These are phyloP conservation scores for Aspergillus sp. DNA, from an alignment of 2,329 filamentous ascomycete genomes.

Conservation along the genomic window DNA sequence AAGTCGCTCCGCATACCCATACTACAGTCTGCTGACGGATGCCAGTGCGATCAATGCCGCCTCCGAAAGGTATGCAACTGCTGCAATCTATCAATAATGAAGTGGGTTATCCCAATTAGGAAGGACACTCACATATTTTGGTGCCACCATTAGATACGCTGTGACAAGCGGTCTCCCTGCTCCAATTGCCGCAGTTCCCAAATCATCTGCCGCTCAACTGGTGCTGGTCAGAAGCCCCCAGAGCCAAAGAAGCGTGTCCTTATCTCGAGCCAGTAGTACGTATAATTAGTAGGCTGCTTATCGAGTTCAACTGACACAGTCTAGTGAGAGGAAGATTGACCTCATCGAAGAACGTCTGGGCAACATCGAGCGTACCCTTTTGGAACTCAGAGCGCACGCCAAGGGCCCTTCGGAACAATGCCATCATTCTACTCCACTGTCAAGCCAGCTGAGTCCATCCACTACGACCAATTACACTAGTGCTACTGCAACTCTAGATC, in stretches of 20 bases:
- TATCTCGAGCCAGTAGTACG: constrained; percentile 47
- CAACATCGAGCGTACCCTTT: constrained; percentile 47
- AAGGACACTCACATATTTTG: constrained; percentile 1
- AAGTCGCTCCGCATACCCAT: constrained; percentile 2
- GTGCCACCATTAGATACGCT: constrained; percentile 37
- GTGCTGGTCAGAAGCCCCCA: constrained; percentile 34
- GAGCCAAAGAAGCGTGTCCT: constrained; percentile 44
- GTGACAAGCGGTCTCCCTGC: constrained; percentile 45
- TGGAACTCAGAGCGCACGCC: constrained; percentile 23
- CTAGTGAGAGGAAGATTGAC: constrained; percentile 56
- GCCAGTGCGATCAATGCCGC: constrained; percentile 40
- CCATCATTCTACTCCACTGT: constrained; percentile 16
- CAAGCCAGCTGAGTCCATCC: constrained; percentile 15
- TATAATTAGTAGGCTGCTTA: neutral
- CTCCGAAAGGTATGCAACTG: constrained; percentile 32
- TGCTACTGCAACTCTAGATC: constrained; percentile 28
- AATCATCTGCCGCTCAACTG: constrained; percentile 41
- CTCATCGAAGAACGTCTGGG: constrained; percentile 53
- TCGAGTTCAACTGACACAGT: constrained; percentile 4
- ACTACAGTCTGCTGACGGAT: constrained; percentile 8
- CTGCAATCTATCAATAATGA: neutral
- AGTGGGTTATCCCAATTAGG: neutral
- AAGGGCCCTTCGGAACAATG: constrained; percentile 3
- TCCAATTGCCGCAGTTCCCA: constrained; percentile 43
- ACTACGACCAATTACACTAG: constrained; percentile 16